Evolutionary conservation across 1,139 yeast species (phyloP).

Genomic region (Candida mesenterica): DNA sequence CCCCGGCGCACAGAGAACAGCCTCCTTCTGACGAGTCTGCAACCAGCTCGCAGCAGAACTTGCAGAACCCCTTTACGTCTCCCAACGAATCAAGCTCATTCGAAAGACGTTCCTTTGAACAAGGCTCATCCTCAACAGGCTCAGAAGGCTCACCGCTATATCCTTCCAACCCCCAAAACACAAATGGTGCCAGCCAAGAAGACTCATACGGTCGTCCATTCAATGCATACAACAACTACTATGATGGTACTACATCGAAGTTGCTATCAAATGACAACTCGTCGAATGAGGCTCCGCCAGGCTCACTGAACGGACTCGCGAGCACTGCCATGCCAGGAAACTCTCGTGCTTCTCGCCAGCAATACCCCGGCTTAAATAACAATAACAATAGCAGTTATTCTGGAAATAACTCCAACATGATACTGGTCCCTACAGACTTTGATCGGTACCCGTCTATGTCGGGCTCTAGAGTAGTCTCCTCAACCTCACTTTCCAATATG

Average conservation of each 20-base stretch:
- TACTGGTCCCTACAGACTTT: constrained; percentile 47
- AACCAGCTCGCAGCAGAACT: constrained; percentile 5
- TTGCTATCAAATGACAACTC: constrained; percentile 31
- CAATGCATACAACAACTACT: constrained; percentile 45
- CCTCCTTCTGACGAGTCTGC: constrained; percentile 6
- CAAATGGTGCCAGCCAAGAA: constrained; percentile 15
- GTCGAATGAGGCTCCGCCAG: constrained; percentile 20
- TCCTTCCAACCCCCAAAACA: background rate
- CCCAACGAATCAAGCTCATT: constrained; percentile 25
- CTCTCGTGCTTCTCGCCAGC: background rate
- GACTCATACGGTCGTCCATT: constrained; percentile 39
- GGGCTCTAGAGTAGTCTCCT: constrained; percentile 43
- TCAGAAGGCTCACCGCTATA: constrained; percentile 1
- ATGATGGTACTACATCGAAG: constrained; percentile 43
- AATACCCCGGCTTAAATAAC: constrained; percentile 1
- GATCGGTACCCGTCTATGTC: constrained; percentile 58
- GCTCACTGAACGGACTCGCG: background rate
- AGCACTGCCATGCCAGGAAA: background rate
- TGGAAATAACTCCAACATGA: constrained; percentile 1
- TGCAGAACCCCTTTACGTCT: constrained; percentile 25
- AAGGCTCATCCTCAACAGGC: constrained; percentile 20
- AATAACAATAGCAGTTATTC: background rate
- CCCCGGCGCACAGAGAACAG: constrained; percentile 19
- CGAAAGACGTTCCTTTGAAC: constrained; percentile 19
- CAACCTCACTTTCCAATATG: constrained; percentile 32